Percentiles rank a stretch among this genome's conserved stretches.
Evolutionary conservation across 805 yeast genomes (phyloP).

Genomic region (Saturnispora besseyi): DNA sequence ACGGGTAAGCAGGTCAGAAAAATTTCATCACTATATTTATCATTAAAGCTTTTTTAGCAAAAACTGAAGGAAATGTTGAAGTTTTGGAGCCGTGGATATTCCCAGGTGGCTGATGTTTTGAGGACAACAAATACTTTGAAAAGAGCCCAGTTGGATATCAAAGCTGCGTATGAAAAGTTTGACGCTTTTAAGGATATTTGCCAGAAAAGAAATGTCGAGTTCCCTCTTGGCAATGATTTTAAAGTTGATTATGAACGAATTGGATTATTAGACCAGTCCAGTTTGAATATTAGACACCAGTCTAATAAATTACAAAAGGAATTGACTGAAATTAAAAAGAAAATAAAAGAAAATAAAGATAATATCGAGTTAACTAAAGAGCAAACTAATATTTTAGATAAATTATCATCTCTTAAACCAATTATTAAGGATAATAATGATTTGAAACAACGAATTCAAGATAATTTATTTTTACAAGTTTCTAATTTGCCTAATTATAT

Average conservation of each 20-base stretch:
- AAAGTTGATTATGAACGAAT: conserved; percentile 16
- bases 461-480: conserved; percentile 31
- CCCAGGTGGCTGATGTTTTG: background rate
- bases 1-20: background rate
- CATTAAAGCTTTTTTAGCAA: background rate
- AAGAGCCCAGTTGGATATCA: conserved; percentile 30
- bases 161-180: conserved; percentile 23
- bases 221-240: conserved; percentile 19
- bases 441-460: conserved; percentile 25
- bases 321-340: conserved; percentile 7
- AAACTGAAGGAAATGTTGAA: background rate
- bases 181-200: conserved; percentile 25
- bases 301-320: conserved; percentile 18
- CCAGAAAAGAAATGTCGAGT: conserved; percentile 26
- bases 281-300: conserved; percentile 18
- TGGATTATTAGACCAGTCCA: conserved; percentile 7
- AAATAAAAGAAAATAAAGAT: conserved; percentile 10
- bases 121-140: conserved; percentile 25
- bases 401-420: conserved; percentile 23
- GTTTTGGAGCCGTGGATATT: background rate
- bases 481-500: conserved; percentile 57
- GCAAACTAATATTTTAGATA: conserved; percentile 5
- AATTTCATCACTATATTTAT: background rate
- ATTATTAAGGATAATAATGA: conserved; percentile 23
- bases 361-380: conserved; percentile 6